A percentile compares a stretch with the other conserved stretches of the same genome.
Conservation (phyloP, 192 early-diverging fungal genomes). For the Coemansia sp. region DNA sequence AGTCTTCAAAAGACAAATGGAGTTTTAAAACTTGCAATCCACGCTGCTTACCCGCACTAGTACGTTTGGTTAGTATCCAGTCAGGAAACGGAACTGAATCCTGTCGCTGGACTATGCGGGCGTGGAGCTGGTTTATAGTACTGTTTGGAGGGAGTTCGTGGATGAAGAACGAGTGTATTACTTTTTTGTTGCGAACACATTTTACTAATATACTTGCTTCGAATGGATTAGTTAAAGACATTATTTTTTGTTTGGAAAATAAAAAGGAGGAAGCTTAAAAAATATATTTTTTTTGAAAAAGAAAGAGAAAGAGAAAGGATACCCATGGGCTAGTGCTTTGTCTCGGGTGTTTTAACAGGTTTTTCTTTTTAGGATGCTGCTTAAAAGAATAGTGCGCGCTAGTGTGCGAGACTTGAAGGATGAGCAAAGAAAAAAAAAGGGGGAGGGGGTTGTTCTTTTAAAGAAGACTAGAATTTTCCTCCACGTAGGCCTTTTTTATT, state of each 20-base stretch:
- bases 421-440: no score
- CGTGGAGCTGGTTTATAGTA: slow-evolving; percentile 14
- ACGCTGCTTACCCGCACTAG: not conserved
- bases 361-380: not conserved
- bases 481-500: no score
- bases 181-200: not conserved
- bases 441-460: no score
- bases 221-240: slow-evolving; percentile 23
- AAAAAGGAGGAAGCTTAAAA: not conserved
- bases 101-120: not conserved
- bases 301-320: not conserved
- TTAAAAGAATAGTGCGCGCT: not conserved
- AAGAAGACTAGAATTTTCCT: no score
- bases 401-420: not conserved
- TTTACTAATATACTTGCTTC: slow-evolving; percentile 32
- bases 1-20: slow-evolving; percentile 14
- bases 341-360: no score
- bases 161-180: slow-evolving; percentile 29
- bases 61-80: slow-evolving; percentile 19
- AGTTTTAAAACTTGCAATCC: slow-evolving; percentile 2
- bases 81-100: not conserved
- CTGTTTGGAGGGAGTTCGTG: slow-evolving; percentile 38
- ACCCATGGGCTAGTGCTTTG: no score
- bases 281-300: not conserved
- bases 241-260: slow-evolving; percentile 3